Conservation (phyloP, 2,329 filamentous ascomycete species). For the Penicillium sp. region DNA sequence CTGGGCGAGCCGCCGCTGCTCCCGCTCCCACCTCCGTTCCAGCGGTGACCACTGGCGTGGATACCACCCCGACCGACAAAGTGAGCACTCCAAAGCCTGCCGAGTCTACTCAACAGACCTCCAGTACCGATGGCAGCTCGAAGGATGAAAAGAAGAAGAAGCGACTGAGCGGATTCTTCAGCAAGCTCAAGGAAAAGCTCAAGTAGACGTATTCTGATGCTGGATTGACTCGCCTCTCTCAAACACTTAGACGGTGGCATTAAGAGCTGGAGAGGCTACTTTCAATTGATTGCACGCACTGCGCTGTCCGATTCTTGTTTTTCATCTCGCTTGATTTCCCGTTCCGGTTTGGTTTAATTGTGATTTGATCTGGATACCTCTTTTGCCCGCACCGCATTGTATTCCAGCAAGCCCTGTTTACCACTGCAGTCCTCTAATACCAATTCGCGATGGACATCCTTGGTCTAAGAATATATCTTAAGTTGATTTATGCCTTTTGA, state of each 20-base stretch:
- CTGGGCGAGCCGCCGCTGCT: conserved; percentile 18
- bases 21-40: conserved; percentile 18
- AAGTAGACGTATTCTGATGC: conserved; percentile 32
- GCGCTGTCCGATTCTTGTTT: conserved; percentile 3
- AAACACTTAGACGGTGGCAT: conserved; percentile 9
- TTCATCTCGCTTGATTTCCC: neutral
- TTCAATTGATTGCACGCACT: neutral
- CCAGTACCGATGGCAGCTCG: conserved; percentile 16
- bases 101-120: conserved; percentile 15
- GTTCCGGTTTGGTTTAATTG: conserved; percentile 1
- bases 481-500: neutral
- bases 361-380: conserved; percentile 31
- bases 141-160: conserved; percentile 67
- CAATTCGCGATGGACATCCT: conserved; percentile 15
- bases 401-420: conserved; percentile 22
- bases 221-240: neutral
- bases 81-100: conserved; percentile 28
- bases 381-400: conserved; percentile 28
- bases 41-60: conserved; percentile 20
- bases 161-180: conserved; percentile 66
- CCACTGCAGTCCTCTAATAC: conserved; percentile 21
- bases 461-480: conserved; percentile 4
- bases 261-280: neutral
- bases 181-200: conserved; percentile 59
- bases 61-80: conserved; percentile 21